Base-by-base conservation (phyloP, 2,329 filamentous ascomycete genomes). In the Fusarium sublunatum region DNA sequence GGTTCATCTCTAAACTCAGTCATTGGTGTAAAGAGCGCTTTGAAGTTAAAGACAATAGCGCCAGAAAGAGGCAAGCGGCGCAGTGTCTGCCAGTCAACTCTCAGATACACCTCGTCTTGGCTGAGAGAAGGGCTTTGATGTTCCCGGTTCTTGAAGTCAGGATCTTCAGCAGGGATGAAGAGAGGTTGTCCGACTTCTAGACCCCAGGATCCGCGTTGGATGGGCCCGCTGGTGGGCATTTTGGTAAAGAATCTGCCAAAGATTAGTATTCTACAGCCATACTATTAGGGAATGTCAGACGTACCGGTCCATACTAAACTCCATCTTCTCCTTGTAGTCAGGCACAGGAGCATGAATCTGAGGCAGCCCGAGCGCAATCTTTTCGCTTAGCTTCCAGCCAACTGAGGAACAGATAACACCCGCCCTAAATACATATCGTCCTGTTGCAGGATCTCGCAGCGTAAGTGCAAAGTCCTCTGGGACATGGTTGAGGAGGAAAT, bases 41-140 rank as follows among this genome's bases (percentile, higher is more conserved):
- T 96, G 84, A 94, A 96, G 74, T 95, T 96, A 79, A 96, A 96
- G 0, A 92, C 85, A 2, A 96, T 80, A 0, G 84, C 89, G 0
- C 86, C 91, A 0, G 89, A 92, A 0, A 96, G 79, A 0, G 92
- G 92, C 0, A 96, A 78, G 3, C 92, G 86, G 2, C 92, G 86
- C 5, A 96, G 78, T 0, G 92, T 96, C 76, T 96, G 93, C 91
- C 92, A 96, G 74, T 96, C 92, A 2, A 95, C 91, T 5, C 92
- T 85, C 2, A 96, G 79, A 59, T 89, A 79, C 62, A 91, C 80
- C 31, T 91, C 84, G 0, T 85, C 81, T 3, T 87, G 71, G 1
- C 76, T 77, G 6, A 94, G 78, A 19, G 79, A 75, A 0, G 82
- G 77, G 42, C 85, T 79, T 62, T 93, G 90, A 1, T 77, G 72